Evolutionary conservation across 2,329 filamentous ascomycete species (phyloP), one percentile per base, ranked within the genome.

Genomic region (Xylariales sp.): DNA sequence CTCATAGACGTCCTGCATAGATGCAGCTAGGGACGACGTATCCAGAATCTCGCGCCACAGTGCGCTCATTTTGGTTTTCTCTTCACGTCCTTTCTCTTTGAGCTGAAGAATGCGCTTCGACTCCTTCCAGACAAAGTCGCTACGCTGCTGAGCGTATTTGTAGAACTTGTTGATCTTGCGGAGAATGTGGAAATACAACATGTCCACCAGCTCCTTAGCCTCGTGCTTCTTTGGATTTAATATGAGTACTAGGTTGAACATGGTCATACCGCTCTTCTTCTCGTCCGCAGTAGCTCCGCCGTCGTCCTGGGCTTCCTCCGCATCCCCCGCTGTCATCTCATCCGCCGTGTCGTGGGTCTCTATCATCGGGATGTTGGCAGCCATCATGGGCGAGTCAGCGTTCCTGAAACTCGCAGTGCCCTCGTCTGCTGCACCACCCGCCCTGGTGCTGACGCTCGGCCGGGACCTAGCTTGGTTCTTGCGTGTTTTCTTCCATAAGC

Each of bases 171-270:
- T 90, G 51, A 95, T 83, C 62, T 94, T 94, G 60, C 90, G 93
- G 46, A 90, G 84, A 27, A 97, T 83, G 57, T 95, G 86, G 38
- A 86, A 75, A 59, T 95, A 95, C 56, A 96, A 62, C 5, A 67
- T 82, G 46, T 94, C 86, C 29, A 84, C 77, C 31, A 94, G 54
- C 69, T 76, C 72, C 40, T 86, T 85, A 47, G 85, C 81, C 55
- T 95, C 86, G 40, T 90, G 71, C 37, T 83, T 79, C 34, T 83
- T 83, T 4, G 89, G 86, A 48, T 88, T 85, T 47, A 96, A 69
- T 35, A 95, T 86, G 59, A 97, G 97, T 17, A 97, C 89, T 10
- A 96, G 77, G 59, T 96, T 95, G 65, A 98, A 98, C 91, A 97
- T 97, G 45, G 83, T 89, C 86, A 97, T 90, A 32, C 78, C 78